Conservation (phyloP, 225 moss, liverwort and hornwort genomes). For the Climacium dendroides region DNA sequence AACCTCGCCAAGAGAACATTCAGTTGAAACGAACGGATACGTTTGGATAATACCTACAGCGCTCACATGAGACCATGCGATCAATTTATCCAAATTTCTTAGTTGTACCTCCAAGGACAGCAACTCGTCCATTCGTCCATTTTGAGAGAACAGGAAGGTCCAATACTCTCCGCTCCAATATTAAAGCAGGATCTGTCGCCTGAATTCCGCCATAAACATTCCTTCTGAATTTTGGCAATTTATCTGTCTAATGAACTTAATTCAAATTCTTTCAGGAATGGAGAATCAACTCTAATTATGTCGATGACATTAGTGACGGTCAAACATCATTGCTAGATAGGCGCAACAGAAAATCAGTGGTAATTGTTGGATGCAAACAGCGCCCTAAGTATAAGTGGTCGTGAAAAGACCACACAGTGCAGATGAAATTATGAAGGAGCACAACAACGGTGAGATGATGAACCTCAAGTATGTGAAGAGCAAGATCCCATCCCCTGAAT, state of each 20-base stretch:
- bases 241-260: background rate
- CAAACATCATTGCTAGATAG: background rate
- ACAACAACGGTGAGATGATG: background rate
- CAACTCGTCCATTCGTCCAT: conserved; percentile 34
- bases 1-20: background rate
- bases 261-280: background rate
- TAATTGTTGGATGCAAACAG: background rate
- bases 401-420: background rate
- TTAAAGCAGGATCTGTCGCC: conserved; percentile 36
- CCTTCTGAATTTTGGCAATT: background rate
- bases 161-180: conserved; percentile 47
- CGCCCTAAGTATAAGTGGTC: background rate
- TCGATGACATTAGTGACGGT: background rate
- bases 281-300: background rate
- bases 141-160: conserved; percentile 46
- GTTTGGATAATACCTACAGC: background rate
- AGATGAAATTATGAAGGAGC: background rate
- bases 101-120: conserved; percentile 33
- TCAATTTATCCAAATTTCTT: background rate
- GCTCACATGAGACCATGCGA: background rate
- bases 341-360: background rate
- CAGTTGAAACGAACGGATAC: background rate
- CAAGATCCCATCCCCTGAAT: conserved; percentile 37
- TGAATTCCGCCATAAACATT: background rate
- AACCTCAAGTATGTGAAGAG: conserved; percentile 45